Evolutionary conservation across 2,329 filamentous ascomycete species (phyloP).

Genomic region (Paracamarosporium sp.): DNA sequence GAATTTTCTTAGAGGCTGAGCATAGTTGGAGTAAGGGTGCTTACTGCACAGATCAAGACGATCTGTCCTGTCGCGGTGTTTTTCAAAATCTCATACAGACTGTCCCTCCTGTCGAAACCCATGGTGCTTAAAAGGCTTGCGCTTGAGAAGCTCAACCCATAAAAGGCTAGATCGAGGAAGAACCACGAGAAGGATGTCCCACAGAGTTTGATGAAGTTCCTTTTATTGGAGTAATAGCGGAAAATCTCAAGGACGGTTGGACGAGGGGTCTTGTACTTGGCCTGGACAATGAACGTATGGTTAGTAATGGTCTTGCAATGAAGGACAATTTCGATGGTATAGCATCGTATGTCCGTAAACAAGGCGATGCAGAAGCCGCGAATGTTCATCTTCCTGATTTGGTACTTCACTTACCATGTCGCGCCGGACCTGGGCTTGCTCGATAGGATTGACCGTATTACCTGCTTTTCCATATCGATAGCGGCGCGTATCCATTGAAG

Average conservation of each 20-base stretch:
- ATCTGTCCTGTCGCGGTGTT: constrained; percentile 81
- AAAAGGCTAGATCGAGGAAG: constrained; percentile 67
- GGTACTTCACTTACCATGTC: constrained; percentile 32
- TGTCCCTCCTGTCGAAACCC: constrained; percentile 69
- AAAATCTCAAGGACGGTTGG: constrained; percentile 65
- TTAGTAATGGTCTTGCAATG: constrained; percentile 21
- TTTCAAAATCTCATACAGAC: constrained; percentile 73
- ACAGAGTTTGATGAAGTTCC: constrained; percentile 73
- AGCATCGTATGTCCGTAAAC: not conserved
- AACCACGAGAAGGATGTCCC: constrained; percentile 81
- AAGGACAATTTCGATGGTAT: not conserved
- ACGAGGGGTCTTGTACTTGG: constrained; percentile 39
- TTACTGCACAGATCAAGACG: constrained; percentile 72
- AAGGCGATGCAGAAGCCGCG: not conserved
- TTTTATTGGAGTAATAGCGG: constrained; percentile 72
- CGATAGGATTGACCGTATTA: constrained; percentile 69
- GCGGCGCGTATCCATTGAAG: constrained; percentile 72
- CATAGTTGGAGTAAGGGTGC: not conserved
- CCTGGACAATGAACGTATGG: not conserved
- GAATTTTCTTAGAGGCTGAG: not conserved
- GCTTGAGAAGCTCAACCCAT: constrained; percentile 74
- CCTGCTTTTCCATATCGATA: constrained; percentile 70
- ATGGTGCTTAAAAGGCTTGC: constrained; percentile 74
- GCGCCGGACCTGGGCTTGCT: constrained; percentile 63
- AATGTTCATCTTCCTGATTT: too few species aligned